Conservation (phyloP, 129 eudicot species). For the Rutidosis leptorrhynchoides region DNA sequence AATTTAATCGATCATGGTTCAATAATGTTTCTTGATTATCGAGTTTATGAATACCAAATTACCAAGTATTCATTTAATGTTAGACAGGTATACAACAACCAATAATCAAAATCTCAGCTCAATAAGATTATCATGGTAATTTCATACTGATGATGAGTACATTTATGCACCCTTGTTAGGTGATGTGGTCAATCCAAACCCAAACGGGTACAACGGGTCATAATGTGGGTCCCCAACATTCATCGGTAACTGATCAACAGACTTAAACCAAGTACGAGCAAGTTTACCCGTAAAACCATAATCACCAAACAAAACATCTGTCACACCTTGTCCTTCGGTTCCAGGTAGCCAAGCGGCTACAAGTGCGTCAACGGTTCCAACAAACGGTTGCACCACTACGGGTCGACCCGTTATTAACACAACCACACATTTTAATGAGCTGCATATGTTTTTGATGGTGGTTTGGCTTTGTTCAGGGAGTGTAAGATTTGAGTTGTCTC, state of each 20-base stretch:
- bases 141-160: neutral
- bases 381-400: slow-evolving; percentile 54
- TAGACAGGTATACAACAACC: neutral
- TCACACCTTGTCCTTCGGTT: slow-evolving; percentile 68
- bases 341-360: slow-evolving; percentile 90
- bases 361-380: slow-evolving; percentile 45
- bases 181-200: slow-evolving; percentile 48
- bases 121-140: neutral
- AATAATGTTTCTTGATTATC: neutral
- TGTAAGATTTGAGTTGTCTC: slow-evolving; percentile 60
- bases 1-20: slow-evolving; percentile 21
- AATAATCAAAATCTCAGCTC: slow-evolving; percentile 1
- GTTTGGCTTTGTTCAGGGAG: slow-evolving; percentile 39
- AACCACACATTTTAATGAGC: slow-evolving; percentile 51
- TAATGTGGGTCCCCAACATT: too few species aligned
- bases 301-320: slow-evolving; percentile 58
- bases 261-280: slow-evolving; percentile 63
- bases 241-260: too few species aligned
- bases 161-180: slow-evolving; percentile 15
- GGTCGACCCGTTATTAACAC: slow-evolving; percentile 61
- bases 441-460: slow-evolving; percentile 51
- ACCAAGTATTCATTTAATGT: neutral
- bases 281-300: slow-evolving; percentile 54
- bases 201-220: slow-evolving; percentile 64
- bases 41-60: neutral